These are phyloP conservation scores for Saturnispora serradocipensis DNA, from an alignment of 805 yeast genomes.

Conservation along the genomic window DNA sequence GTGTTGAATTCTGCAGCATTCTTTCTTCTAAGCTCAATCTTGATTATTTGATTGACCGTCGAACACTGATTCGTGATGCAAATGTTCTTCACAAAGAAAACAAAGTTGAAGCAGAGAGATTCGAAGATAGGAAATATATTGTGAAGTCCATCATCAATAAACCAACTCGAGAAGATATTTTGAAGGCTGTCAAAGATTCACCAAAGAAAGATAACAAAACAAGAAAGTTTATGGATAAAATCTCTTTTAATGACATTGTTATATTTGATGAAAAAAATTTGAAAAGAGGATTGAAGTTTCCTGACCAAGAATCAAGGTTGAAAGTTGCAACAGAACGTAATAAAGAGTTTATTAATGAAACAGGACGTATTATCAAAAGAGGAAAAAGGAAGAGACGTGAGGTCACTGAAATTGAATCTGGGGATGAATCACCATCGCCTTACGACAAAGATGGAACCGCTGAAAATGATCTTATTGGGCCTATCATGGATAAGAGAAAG, in stretches of 20 bases:
- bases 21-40: constrained; percentile 36
- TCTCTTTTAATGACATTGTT: constrained; percentile 7
- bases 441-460: neutral
- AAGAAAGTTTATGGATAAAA: constrained; percentile 10
- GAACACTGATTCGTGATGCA: constrained; percentile 42
- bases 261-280: constrained; percentile 6
- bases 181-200: neutral
- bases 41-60: constrained; percentile 38
- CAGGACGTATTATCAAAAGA: constrained; percentile 3
- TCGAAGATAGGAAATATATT: constrained; percentile 9
- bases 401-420: neutral
- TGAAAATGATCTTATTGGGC: constrained; percentile 18
- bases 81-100: constrained; percentile 27
- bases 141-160: constrained; percentile 11
- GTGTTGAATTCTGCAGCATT: constrained; percentile 30
- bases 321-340: constrained; percentile 5
- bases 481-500: constrained; percentile 24
- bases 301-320: constrained; percentile 10
- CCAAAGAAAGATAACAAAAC: neutral
- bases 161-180: constrained; percentile 14
- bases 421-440: neutral
- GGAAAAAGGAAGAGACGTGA: constrained; percentile 3
- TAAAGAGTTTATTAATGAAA: constrained; percentile 4
- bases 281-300: constrained; percentile 9
- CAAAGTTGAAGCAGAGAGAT: constrained; percentile 9